Conservation (phyloP, 371 early-diverging fungal species). For the Mortierella sp. region DNA sequence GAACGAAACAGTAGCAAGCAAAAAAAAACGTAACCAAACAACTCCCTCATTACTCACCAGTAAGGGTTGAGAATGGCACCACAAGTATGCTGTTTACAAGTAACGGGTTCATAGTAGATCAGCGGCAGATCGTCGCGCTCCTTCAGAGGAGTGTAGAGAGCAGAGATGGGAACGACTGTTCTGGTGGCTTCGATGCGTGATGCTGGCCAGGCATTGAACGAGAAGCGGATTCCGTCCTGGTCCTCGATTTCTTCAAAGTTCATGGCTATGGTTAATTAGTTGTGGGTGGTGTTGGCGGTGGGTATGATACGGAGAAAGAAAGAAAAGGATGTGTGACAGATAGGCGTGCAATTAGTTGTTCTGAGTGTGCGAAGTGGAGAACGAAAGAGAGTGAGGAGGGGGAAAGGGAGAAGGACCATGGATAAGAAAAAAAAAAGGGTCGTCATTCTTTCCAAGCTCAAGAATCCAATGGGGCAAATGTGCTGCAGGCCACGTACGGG, state of each 20-base stretch:
- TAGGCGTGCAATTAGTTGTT: too few species aligned
- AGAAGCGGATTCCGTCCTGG: slow-evolving; percentile 96
- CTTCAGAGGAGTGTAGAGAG: slow-evolving; percentile 97
- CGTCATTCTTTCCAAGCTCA: not conserved
- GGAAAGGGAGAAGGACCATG: not conserved
- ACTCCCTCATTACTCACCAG: slow-evolving; percentile 75
- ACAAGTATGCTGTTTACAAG: slow-evolving; percentile 95
- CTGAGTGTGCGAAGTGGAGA: not conserved
- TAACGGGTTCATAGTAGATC: slow-evolving; percentile 97
- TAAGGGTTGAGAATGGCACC: slow-evolving; percentile 98
- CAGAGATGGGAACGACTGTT: slow-evolving; percentile 97
- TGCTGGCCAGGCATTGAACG: slow-evolving; percentile 99
- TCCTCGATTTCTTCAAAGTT: slow-evolving; percentile 93
- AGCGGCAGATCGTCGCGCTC: slow-evolving; percentile 89
- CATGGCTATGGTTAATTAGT: slow-evolving; percentile 60
- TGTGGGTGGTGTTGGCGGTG: not conserved
- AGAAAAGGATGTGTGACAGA: not conserved
- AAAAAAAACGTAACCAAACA: not conserved
- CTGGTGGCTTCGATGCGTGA: slow-evolving; percentile 95
- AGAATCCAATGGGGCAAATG: not conserved
- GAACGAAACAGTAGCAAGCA: too few species aligned
- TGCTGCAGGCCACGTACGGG: slow-evolving; percentile 9
- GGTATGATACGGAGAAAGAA: not conserved
- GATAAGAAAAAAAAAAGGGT: not conserved
- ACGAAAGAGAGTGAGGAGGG: not conserved